Base-by-base conservation (phyloP, 1,284 basidiomycete genomes). In the Earliella scabrosa region DNA sequence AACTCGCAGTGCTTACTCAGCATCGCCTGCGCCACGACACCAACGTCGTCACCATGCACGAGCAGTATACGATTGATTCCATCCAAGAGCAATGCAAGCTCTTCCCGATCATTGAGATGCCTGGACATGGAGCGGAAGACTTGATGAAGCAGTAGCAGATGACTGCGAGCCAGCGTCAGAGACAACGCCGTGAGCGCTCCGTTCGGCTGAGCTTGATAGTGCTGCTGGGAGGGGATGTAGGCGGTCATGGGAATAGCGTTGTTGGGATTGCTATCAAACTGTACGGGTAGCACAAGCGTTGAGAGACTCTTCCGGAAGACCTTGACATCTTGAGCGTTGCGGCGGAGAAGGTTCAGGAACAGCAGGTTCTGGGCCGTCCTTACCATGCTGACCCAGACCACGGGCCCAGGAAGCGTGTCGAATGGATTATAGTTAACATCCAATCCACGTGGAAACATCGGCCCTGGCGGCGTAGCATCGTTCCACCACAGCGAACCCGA, bases 91-190 rank as follows among this genome's bases (percentile, higher is more conserved):
- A 86, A 71, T 1, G 82, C 81, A 20, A 93, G 73, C 64, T 93
- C 91, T 35, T 79, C 80, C n/a, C 87, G 78, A 64, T 91, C 88
- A 64, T 83, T 91, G 54, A 91, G 77, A 71, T 91, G 88, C 23
- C 89, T 77, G n/a, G 89, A 86, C 76, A 92, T 82, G 2, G 82
- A 85, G 16, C 84, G 79, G 66, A 93, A 92, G 8, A 92, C 77
- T 63, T 89, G 85, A 4, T 82, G 81, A n/a, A 89, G 77, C 27
- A 92, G 74, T 7, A 90, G 73, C 32, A 93, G 68, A 73, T 92
- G 85, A 55, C 88, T 91, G 20, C 89, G 79, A 1, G 87, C 82
- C 26, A 93, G 71, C 38, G 82, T 77, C 49, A 87, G 66, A 6
- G 87, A 90, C 34, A 87, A 66, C 7, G 75, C 73, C 10, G 66